phyloP scores from a whole-genome alignment of 257 asterid species.

The Salvia hispanica region DNA sequence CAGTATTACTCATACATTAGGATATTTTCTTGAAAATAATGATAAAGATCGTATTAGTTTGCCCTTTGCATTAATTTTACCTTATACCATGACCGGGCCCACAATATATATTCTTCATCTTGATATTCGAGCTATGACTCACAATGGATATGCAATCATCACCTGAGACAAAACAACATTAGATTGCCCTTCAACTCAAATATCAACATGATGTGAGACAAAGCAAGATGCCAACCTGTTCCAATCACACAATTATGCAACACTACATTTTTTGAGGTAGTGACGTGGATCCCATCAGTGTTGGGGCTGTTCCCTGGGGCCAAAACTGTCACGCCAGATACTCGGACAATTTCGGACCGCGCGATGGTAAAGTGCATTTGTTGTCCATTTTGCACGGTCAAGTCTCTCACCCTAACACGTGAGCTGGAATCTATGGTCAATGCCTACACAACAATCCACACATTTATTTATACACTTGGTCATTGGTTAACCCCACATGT shows the following conservation, averaged over 20 bases:
- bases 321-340: slow-evolving; percentile 62
- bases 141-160: slow-evolving; percentile 95
- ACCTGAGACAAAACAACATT: slow-evolving; percentile 41
- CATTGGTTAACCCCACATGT: too few relatives aligned
- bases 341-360: slow-evolving; percentile 62
- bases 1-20: too few relatives aligned
- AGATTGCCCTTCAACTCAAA: not conserved
- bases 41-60: too few relatives aligned
- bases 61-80: slow-evolving; percentile 34
- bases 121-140: slow-evolving; percentile 72
- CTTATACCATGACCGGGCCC: slow-evolving; percentile 99
- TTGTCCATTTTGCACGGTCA: slow-evolving; percentile 81
- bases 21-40: too few relatives aligned
- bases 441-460: slow-evolving; percentile 56
- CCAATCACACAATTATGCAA: slow-evolving; percentile 84
- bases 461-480: too few relatives aligned
- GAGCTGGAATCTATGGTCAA: slow-evolving; percentile 81
- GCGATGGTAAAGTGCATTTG: slow-evolving; percentile 84
- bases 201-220: not conserved
- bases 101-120: slow-evolving; percentile 79
- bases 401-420: slow-evolving; percentile 66
- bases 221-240: slow-evolving; percentile 55
- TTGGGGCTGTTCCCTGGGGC: slow-evolving; percentile 94
- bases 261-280: slow-evolving; percentile 73
- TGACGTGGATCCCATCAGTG: slow-evolving; percentile 95